Conservation (phyloP, 768 basidiomycete genomes). For the Galerina sulciceps region DNA sequence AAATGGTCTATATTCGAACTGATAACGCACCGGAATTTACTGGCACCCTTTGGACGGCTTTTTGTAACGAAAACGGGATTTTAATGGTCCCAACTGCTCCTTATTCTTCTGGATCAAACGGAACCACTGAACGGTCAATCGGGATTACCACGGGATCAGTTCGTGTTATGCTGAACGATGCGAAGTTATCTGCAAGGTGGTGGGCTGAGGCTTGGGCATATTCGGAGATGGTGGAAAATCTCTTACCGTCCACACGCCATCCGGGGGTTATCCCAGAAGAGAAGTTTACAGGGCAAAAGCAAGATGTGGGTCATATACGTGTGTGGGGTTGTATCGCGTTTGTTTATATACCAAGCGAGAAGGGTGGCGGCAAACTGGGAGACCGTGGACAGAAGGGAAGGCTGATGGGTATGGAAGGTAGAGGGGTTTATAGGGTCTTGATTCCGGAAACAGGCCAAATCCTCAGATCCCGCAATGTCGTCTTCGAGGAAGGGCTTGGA, state of each 20-base stretch:
- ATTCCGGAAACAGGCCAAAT: conserved; percentile 15
- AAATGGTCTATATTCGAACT: not conserved
- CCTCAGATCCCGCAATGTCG: conserved; percentile 9
- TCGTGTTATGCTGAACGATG: conserved; percentile 4
- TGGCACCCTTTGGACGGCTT: conserved; percentile 2
- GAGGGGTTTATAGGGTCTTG: conserved; percentile 11
- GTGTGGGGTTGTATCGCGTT: conserved; percentile 16
- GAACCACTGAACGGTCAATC: conserved; percentile 4
- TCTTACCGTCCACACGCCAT: conserved; percentile 12
- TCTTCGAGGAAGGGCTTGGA: conserved; percentile 19
- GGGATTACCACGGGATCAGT: not conserved
- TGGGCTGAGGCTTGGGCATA: conserved; percentile 14
- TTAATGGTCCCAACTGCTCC: not conserved
- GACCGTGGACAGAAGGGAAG: not conserved
- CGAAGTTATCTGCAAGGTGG: not conserved
- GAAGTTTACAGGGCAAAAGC: conserved; percentile 12
- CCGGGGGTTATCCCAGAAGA: conserved; percentile 17
- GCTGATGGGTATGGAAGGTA: conserved; percentile 15
- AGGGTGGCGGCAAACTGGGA: conserved; percentile 9
- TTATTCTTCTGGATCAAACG: conserved; percentile 5
- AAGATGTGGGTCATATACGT: conserved; percentile 14
- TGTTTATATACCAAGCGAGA: conserved; percentile 12
- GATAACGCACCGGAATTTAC: conserved; percentile 14
- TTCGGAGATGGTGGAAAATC: conserved; percentile 7
- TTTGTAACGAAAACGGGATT: not conserved